phyloP scores from a whole-genome alignment of 352 stramenopile genomes.

The Pythium utonaiense region DNA sequence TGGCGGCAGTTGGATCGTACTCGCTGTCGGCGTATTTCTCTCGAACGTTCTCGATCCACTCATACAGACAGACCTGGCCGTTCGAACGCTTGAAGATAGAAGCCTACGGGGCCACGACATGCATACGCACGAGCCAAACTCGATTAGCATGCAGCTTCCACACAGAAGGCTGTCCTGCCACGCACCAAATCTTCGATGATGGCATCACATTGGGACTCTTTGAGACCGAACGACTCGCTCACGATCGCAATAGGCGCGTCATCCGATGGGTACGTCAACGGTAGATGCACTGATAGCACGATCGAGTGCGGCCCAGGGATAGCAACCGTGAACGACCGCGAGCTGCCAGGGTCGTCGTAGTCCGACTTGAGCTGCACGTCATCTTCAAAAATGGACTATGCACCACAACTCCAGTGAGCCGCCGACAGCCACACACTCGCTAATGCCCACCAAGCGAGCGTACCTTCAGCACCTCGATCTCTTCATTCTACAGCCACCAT shows the following conservation, averaged over 20 bases:
- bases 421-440: background rate
- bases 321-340: slow-evolving; percentile 55
- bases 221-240: slow-evolving; percentile 80
- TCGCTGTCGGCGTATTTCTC: slow-evolving; percentile 62
- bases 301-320: slow-evolving; percentile 64
- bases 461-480: slow-evolving; percentile 78
- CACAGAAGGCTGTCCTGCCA: too few relatives aligned
- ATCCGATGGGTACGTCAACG: slow-evolving; percentile 57
- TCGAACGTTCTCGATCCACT: slow-evolving; percentile 82
- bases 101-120: too few relatives aligned
- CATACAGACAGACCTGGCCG: slow-evolving; percentile 83
- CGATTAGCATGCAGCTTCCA: too few relatives aligned
- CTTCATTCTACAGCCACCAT: slow-evolving; percentile 61
- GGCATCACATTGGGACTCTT: slow-evolving; percentile 54
- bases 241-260: slow-evolving; percentile 75
- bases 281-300: slow-evolving; percentile 67
- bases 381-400: slow-evolving; percentile 75
- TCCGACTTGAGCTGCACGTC: slow-evolving; percentile 52
- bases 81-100: slow-evolving; percentile 63
- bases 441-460: background rate
- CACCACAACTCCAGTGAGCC: background rate
- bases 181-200: slow-evolving; percentile 41
- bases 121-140: too few relatives aligned
- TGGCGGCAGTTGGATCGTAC: slow-evolving; percentile 20
- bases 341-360: slow-evolving; percentile 36